These are phyloP conservation scores for Paecilomyces niveus DNA, from an alignment of 2,329 filamentous ascomycete genomes.

Conservation along the genomic window DNA sequence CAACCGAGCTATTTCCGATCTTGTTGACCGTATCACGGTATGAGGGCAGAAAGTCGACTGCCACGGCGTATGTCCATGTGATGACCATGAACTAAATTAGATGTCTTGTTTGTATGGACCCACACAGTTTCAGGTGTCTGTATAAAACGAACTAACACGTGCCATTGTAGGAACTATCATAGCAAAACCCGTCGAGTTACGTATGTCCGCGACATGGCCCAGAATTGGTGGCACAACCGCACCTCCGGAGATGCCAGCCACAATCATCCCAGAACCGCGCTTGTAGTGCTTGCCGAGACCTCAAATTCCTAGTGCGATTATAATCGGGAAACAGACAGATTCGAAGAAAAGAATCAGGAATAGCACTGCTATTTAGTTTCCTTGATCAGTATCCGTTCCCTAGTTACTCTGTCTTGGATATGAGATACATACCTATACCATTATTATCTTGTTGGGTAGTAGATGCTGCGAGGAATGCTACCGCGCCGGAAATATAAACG, in stretches of 20 bases:
- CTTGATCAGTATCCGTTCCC: background rate
- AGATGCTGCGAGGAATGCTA: conserved; percentile 51
- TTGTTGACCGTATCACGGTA: conserved; percentile 59
- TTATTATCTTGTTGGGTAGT: conserved; percentile 43
- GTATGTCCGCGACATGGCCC: conserved; percentile 58
- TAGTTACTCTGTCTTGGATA: no score
- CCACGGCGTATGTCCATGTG: conserved; percentile 51
- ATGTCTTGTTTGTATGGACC: background rate
- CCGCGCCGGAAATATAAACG: conserved; percentile 56
- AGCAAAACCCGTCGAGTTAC: conserved; percentile 53
- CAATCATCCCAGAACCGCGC: conserved; percentile 46
- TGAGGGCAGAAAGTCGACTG: conserved; percentile 59
- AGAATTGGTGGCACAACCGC: conserved; percentile 67
- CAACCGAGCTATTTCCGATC: conserved; percentile 41
- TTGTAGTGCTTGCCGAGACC: conserved; percentile 67
- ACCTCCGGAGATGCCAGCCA: conserved; percentile 54
- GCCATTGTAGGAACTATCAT: conserved; percentile 59
- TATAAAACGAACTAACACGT: conserved; percentile 30
- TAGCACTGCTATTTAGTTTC: conserved; percentile 47
- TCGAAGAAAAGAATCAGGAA: conserved; percentile 73
- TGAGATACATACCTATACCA: conserved; percentile 33
- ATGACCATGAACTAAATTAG: conserved; percentile 45
- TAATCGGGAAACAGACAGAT: conserved; percentile 73
- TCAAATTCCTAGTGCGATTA: conserved; percentile 70
- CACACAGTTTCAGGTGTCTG: conserved; percentile 2